Evolutionary conservation across 2,329 filamentous ascomycete genomes (phyloP), one percentile per base, ranked within the genome.

Genomic region (Epichloe festucae): DNA sequence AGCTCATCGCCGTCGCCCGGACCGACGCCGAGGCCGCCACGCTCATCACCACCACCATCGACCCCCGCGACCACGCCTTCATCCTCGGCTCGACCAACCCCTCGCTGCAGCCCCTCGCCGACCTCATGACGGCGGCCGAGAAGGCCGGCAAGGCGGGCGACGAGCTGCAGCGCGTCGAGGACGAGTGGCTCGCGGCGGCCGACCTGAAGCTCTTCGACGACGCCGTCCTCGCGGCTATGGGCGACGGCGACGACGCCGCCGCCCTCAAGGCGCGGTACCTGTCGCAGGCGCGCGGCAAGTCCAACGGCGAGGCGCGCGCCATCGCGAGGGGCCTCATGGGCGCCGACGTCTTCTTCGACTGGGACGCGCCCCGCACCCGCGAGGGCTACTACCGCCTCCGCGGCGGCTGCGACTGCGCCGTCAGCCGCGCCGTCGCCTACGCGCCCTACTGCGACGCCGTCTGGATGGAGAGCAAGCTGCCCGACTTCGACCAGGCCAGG

Each of bases 401-500:
- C 70, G 93, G 93, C 54, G 93, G 93, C 54, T 95, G 87, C 63
- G 84, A 89, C 68, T 95, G 87, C 67, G 89, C 90, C 54, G 75
- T 97, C 66, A 94, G 93, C 76, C 82, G 91, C 46, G 91, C 90
- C 36, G 73, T 95, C 53, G 89, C 91, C 5, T 97, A 94, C 65
- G 91, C 88, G 0, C 91, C 93, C 2, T 95, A 94, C 72, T 86
- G 85, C 56, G 91, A 97, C 64, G 82, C 94, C 67, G 95, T 98
- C 70, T 98, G 93, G 93, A 98, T 98, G 93, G 93, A 98, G 79
- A 91, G 85, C 73, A 96, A 95, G 74, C 76, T 95, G 59, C 93
- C 93, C 45, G 91, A 97, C 67, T 97, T 77, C 68, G 77, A 77
- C 48, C 93, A 97, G 73, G 93, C 93, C 23, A 81, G 89, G 73